Evolutionary conservation across 2,329 filamentous ascomycete genomes (phyloP).

Genomic region (Colletotrichum abscissum): DNA sequence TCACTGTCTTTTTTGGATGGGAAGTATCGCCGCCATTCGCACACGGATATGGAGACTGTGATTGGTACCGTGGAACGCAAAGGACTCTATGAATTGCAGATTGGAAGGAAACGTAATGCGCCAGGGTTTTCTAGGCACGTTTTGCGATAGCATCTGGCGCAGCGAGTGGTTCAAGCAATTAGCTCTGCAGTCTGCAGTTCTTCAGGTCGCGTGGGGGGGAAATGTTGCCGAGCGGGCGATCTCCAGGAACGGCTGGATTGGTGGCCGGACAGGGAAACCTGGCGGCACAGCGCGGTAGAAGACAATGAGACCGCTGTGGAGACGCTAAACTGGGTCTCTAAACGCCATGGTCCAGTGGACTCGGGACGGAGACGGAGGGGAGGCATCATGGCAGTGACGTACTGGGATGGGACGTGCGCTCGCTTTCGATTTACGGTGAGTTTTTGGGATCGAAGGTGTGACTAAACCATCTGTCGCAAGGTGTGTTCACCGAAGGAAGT

Average conservation of each 20-base stretch:
- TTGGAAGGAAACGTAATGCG: neutral
- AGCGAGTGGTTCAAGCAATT: slow-evolving; percentile 9
- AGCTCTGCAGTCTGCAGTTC: slow-evolving; percentile 32
- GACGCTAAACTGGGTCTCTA: neutral
- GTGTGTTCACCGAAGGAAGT: neutral
- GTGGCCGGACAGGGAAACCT: slow-evolving; percentile 10
- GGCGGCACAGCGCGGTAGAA: neutral
- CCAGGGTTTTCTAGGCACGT: neutral
- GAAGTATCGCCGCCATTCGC: slow-evolving; percentile 30
- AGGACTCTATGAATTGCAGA: neutral
- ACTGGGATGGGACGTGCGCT: slow-evolving; percentile 4
- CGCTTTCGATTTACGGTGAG: neutral
- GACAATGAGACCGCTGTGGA: neutral
- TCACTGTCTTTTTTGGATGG: slow-evolving; percentile 18
- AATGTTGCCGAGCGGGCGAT: neutral
- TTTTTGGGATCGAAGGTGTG: neutral
- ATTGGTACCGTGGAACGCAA: neutral
- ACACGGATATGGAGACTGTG: neutral
- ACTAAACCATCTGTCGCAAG: neutral
- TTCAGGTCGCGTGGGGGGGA: slow-evolving; percentile 14
- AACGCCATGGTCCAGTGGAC: too few species aligned
- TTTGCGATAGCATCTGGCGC: neutral
- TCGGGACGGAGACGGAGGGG: neutral
- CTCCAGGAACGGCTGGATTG: slow-evolving; percentile 7
- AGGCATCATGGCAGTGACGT: slow-evolving; percentile 10